These are phyloP conservation scores for Corylus avellana DNA, from an alignment of 306 rosid genomes.

Conservation along the genomic window DNA sequence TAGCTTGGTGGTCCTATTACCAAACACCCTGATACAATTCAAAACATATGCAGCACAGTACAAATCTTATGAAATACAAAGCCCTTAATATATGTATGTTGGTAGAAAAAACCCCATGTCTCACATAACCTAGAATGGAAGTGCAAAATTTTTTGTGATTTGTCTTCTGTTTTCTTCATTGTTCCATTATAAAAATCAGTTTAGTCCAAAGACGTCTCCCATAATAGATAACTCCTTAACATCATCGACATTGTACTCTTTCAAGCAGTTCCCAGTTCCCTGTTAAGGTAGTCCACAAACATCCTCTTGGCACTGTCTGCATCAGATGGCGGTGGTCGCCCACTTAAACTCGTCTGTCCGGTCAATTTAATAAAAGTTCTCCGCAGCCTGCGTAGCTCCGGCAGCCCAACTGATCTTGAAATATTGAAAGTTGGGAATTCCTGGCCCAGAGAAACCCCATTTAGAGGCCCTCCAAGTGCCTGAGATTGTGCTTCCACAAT, in stretches of 20 bases:
- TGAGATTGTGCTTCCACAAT: conserved; percentile 82
- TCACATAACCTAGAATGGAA: background rate
- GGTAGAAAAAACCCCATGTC: background rate
- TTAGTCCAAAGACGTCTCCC: background rate
- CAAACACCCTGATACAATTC: background rate
- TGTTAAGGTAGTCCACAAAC: conserved; percentile 94
- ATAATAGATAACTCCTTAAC: background rate
- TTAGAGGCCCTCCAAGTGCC: conserved; percentile 81
- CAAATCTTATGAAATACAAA: background rate
- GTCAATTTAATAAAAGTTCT: conserved; percentile 83
- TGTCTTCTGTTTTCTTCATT: background rate
- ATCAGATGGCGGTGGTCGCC: conserved; percentile 84
- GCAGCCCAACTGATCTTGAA: conserved; percentile 71
- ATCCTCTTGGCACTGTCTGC: conserved; percentile 86
- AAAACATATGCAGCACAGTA: background rate
- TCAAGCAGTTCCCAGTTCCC: conserved; percentile 79
- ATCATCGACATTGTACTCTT: background rate
- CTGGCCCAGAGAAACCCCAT: conserved; percentile 67
- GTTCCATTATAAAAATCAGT: background rate
- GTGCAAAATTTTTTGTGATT: background rate
- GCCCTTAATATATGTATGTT: background rate
- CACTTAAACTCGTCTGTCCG: conserved; percentile 95
- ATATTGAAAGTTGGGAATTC: conserved; percentile 65
- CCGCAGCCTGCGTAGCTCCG: conserved; percentile 81
- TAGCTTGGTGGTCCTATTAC: background rate